Evolutionary conservation across 257 asterid genomes (phyloP).

Genomic region (Penstemon eatonii): DNA sequence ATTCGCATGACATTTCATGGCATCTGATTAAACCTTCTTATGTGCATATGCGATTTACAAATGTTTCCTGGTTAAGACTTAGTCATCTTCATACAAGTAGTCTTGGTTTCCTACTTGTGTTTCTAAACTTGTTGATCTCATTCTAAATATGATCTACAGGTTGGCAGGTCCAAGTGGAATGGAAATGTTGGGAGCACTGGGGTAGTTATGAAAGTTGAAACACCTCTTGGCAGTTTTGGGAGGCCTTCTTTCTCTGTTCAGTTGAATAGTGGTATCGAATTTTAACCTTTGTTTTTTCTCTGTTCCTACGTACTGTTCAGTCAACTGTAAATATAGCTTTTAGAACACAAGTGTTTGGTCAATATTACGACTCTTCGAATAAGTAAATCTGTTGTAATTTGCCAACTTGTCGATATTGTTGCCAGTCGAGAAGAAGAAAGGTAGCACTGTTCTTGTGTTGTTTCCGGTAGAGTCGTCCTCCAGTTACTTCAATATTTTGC

Average conservation of each 20-base stretch:
- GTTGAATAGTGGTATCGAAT: conserved; percentile 85
- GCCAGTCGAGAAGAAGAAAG: no score
- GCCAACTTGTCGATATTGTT: not conserved
- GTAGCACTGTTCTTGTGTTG: no score
- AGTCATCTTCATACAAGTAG: no score
- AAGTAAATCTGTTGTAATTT: conserved; percentile 3
- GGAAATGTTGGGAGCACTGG: conserved; percentile 90
- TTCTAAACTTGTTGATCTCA: not conserved
- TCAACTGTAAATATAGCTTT: conserved; percentile 33
- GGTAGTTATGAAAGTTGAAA: conserved; percentile 73
- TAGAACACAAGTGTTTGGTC: conserved; percentile 9
- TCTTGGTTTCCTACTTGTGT: not conserved
- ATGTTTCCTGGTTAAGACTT: not conserved
- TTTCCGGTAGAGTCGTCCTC: no score
- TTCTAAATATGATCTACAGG: conserved; percentile 41
- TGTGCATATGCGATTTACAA: not conserved
- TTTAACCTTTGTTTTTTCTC: conserved; percentile 33
- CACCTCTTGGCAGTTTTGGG: conserved; percentile 68
- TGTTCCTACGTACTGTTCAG: conserved; percentile 16
- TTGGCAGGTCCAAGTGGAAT: conserved; percentile 96
- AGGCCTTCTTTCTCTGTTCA: conserved; percentile 81
- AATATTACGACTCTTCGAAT: not conserved
- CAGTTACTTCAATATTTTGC: not conserved
- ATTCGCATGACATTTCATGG: not conserved
- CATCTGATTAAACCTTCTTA: conserved; percentile 14